Conservation (phyloP, 441 rosid species). For the Corymbia citriodora region DNA sequence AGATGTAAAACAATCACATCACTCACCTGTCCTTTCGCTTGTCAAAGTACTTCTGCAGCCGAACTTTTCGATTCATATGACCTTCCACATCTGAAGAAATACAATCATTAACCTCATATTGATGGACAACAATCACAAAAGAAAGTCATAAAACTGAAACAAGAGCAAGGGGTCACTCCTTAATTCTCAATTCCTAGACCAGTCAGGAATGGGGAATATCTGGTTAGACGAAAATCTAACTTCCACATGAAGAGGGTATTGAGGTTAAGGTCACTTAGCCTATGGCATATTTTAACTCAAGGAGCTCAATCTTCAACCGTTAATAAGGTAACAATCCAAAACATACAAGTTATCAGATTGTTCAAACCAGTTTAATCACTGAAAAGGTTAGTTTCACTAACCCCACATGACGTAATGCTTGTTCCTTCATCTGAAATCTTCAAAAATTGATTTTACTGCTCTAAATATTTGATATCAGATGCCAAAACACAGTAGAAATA, state of each 20-base stretch:
- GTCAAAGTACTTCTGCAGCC: conserved; percentile 69
- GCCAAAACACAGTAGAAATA: neutral
- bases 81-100: conserved; percentile 54
- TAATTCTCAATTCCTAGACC: neutral
- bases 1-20: neutral
- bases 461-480: neutral
- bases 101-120: conserved; percentile 9
- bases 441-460: neutral
- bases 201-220: neutral
- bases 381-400: neutral
- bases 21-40: conserved; percentile 76
- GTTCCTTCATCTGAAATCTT: neutral
- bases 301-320: neutral
- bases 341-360: neutral
- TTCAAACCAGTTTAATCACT: neutral
- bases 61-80: conserved; percentile 56
- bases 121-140: neutral
- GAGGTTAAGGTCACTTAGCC: neutral
- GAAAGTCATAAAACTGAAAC: neutral
- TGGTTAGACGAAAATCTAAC: neutral
- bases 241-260: neutral
- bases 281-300: neutral
- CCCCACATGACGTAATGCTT: neutral
- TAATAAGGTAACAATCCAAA: neutral
- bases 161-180: neutral